These are phyloP conservation scores for Nasturtium officinale DNA, from an alignment of 345 rosid species.

Conservation along the genomic window DNA sequence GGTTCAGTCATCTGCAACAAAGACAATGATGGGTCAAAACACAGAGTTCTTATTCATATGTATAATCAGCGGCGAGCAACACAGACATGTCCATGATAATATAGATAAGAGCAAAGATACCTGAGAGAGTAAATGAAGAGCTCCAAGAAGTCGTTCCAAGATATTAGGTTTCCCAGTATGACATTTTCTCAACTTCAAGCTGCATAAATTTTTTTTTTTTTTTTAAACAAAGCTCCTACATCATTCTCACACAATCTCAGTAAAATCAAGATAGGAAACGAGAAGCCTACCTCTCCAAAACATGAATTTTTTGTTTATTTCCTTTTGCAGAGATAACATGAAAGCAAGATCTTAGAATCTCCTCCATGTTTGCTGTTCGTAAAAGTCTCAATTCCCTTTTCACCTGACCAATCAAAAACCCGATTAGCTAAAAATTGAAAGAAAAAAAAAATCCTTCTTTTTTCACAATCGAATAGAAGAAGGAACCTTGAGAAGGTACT, in stretches of 20 bases:
- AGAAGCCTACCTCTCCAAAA: constrained; percentile 69
- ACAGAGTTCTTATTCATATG: background rate
- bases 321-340: constrained; percentile 59
- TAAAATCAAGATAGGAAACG: background rate
- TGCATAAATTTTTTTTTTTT: constrained; percentile 37
- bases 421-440: background rate
- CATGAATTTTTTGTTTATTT: constrained; percentile 70
- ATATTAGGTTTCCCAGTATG: constrained; percentile 64
- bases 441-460: background rate
- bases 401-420: constrained; percentile 51
- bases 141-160: constrained; percentile 76
- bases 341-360: constrained; percentile 66
- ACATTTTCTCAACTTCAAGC: constrained; percentile 73
- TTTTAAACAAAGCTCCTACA: constrained; percentile 8
- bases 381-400: constrained; percentile 85
- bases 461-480: background rate
- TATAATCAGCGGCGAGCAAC: background rate
- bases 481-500: constrained; percentile 75
- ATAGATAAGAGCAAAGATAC: constrained; percentile 41
- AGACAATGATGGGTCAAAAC: constrained; percentile 24
- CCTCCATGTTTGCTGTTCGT: constrained; percentile 64
- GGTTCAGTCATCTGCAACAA: constrained; percentile 86
- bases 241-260: background rate
- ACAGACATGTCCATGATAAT: background rate
- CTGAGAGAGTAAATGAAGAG: constrained; percentile 78